Evolutionary conservation across 2,329 filamentous ascomycete genomes (phyloP).

Genomic region (Rhexocercosporidium sp.): DNA sequence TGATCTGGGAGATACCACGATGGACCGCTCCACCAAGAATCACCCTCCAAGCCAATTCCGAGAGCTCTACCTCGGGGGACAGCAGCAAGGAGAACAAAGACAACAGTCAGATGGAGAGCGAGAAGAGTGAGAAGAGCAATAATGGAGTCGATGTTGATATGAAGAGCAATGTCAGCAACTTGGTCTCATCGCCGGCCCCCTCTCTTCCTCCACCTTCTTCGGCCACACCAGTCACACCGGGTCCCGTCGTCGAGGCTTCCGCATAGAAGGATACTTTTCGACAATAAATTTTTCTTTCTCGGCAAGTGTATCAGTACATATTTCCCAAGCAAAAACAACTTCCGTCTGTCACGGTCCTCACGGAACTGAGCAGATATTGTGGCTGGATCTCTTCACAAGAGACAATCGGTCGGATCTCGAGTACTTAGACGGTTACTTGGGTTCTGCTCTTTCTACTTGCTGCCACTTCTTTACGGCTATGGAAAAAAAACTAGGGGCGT

Average conservation of each 20-base stretch:
- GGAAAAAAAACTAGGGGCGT: conserved; percentile 18
- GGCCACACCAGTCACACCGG: conserved; percentile 38
- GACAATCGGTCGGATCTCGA: neutral
- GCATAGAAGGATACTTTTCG: conserved; percentile 8
- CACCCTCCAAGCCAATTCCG: conserved; percentile 50
- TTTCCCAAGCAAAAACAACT: neutral
- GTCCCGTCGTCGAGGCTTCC: conserved; percentile 23
- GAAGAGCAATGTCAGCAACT: conserved; percentile 50
- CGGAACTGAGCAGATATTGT: conserved; percentile 1
- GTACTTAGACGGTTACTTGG: conserved; percentile 1
- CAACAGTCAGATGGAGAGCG: conserved; percentile 59
- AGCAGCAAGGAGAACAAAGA: conserved; percentile 71
- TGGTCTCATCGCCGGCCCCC: conserved; percentile 54
- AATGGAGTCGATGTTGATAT: conserved; percentile 65
- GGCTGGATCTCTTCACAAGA: neutral
- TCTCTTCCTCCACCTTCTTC: conserved; percentile 23
- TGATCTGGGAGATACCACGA: conserved; percentile 78
- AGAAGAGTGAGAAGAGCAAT: conserved; percentile 63
- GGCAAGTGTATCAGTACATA: conserved; percentile 16
- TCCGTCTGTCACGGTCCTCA: conserved; percentile 1
- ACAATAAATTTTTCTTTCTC: conserved; percentile 1
- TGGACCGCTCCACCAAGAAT: conserved; percentile 78
- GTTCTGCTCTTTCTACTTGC: neutral
- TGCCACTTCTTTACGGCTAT: neutral
- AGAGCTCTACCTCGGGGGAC: conserved; percentile 52